A percentile compares a stretch with the other conserved stretches of the same genome.
These are phyloP conservation scores for Fusarium fujikuroi DNA, from an alignment of 2,329 filamentous ascomycete species.

Conservation along the genomic window DNA sequence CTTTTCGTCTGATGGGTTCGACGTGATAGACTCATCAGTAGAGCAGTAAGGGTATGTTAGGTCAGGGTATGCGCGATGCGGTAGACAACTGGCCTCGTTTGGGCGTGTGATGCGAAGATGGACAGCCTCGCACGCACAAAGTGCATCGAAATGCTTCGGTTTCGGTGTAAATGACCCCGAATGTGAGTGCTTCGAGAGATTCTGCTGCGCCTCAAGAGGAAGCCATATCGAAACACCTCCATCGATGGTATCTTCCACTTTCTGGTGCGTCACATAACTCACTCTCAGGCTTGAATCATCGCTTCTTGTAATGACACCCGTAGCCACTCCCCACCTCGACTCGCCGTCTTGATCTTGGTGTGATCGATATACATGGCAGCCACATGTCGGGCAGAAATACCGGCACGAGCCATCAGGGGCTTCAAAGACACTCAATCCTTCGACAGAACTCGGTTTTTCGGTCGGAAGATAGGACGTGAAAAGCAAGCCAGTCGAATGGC, in stretches of 20 bases:
- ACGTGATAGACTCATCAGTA: conserved; percentile 42
- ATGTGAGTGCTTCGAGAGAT: not conserved
- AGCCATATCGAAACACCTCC: conserved; percentile 51
- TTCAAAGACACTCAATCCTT: conserved; percentile 26
- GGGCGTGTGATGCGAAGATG: conserved; percentile 68
- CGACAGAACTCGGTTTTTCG: too few species aligned
- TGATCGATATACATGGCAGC: conserved; percentile 54
- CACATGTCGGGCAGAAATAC: conserved; percentile 55
- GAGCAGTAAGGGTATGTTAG: conserved; percentile 60
- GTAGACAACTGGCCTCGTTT: conserved; percentile 55
- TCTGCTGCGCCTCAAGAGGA: not conserved
- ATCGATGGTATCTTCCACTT: conserved; percentile 49
- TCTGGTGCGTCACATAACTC: conserved; percentile 30
- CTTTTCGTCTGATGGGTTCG: conserved; percentile 61
- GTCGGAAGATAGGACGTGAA: conserved; percentile 53
- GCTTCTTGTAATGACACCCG: conserved; percentile 47
- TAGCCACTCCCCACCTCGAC: conserved; percentile 51
- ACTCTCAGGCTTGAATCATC: not conserved
- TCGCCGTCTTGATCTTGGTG: not conserved
- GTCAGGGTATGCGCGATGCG: conserved; percentile 57
- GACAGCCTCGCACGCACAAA: conserved; percentile 55
- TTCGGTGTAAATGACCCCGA: not conserved
- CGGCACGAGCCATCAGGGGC: conserved; percentile 26
- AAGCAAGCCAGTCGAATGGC: conserved; percentile 50
- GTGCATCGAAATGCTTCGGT: conserved; percentile 20